These are phyloP conservation scores for Penicillium verhagenii DNA, from an alignment of 495 filamentous ascomycete species.

Conservation along the genomic window DNA sequence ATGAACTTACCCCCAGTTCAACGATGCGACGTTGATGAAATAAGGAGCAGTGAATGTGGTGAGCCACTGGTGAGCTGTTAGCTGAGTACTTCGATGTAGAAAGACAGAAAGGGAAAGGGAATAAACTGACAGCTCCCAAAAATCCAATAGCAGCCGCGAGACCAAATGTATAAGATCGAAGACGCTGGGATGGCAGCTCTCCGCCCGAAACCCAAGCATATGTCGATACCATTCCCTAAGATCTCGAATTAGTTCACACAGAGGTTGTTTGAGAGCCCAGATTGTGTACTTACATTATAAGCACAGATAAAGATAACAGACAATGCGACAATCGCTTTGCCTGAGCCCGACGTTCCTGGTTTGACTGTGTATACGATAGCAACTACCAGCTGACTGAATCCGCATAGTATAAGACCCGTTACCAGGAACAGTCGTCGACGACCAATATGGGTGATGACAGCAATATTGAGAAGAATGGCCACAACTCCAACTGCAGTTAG, in stretches of 20 bases:
- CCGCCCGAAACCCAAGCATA: conserved; percentile 63
- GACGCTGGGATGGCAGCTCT: conserved; percentile 49
- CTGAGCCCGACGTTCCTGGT: conserved; percentile 34
- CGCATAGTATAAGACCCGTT: conserved; percentile 51
- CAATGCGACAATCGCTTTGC: conserved; percentile 52
- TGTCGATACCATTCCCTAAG: conserved; percentile 25
- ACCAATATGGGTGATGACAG: conserved; percentile 53
- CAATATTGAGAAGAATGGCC: conserved; percentile 55
- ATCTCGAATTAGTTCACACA: not conserved
- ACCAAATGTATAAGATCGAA: conserved; percentile 53
- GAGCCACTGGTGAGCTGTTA: conserved; percentile 42
- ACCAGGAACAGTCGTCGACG: conserved; percentile 54
- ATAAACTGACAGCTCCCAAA: conserved; percentile 24
- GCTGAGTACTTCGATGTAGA: not conserved
- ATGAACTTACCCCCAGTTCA: conserved; percentile 48
- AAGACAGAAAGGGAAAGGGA: too few relatives aligned
- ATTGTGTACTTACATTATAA: conserved; percentile 45
- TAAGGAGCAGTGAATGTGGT: conserved; percentile 62
- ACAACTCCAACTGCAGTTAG: conserved; percentile 54
- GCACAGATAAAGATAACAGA: conserved; percentile 56
- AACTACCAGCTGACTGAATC: conserved; percentile 51
- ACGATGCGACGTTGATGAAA: conserved; percentile 57
- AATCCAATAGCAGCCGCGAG: conserved; percentile 49
- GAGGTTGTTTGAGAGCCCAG: not conserved
- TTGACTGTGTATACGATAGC: conserved; percentile 53